Conservation (phyloP, 163 green algal species). For the Prototheca wickerhamii region DNA sequence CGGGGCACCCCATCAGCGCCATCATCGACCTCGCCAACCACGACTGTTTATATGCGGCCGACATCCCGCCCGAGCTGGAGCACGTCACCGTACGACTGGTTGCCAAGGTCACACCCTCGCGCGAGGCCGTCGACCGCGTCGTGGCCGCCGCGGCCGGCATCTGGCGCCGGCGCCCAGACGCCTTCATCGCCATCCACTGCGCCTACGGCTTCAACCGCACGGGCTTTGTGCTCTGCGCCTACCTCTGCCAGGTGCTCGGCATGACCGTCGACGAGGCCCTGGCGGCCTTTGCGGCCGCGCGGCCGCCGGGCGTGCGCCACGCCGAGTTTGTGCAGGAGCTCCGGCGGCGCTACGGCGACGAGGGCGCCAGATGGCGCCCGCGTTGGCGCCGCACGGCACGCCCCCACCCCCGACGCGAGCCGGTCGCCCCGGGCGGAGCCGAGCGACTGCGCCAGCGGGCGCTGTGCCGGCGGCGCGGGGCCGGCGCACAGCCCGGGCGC, state of each 20-base stretch:
- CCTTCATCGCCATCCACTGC: constrained; percentile 82
- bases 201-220: constrained; percentile 88
- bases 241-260: constrained; percentile 59
- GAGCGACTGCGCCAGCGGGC: neutral
- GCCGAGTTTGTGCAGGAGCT: constrained; percentile 71
- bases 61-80: constrained; percentile 38
- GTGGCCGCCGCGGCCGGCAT: constrained; percentile 37
- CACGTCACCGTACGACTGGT: constrained; percentile 59
- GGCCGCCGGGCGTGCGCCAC: constrained; percentile 75
- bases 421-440: neutral
- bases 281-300: constrained; percentile 49
- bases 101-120: constrained; percentile 54
- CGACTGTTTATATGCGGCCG: constrained; percentile 59
- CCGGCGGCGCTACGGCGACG: constrained; percentile 46
- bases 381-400: neutral
- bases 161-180: constrained; percentile 41
- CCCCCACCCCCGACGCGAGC: neutral
- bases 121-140: constrained; percentile 50
- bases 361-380: neutral
- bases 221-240: constrained; percentile 77
- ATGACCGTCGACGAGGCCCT: constrained; percentile 65
- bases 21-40: constrained; percentile 80
- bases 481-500: too few species aligned
- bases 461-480: too few species aligned
- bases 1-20: constrained; percentile 45